These are phyloP conservation scores for Coemansia sp. DNA, from an alignment of 192 early-diverging fungal species.

Conservation along the genomic window DNA sequence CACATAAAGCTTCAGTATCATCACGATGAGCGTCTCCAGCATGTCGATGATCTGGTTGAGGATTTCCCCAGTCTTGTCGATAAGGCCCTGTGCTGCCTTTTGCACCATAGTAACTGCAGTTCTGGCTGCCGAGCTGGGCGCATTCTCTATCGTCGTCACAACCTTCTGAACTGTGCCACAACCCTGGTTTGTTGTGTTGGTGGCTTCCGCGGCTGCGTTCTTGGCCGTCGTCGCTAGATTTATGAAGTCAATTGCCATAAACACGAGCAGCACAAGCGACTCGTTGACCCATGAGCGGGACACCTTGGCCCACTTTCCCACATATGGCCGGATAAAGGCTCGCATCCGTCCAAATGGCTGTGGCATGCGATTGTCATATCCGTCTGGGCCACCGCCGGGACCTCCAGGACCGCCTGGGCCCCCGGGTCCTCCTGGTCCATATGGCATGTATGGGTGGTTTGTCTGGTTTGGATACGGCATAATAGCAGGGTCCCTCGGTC, in stretches of 20 bases:
- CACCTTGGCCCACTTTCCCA: slow-evolving; percentile 35
- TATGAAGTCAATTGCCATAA: slow-evolving; percentile 29
- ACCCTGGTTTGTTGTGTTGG: not conserved
- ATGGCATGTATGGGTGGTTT: not conserved
- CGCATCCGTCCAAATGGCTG: not conserved
- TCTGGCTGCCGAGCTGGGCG: slow-evolving; percentile 24
- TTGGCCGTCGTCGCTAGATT: slow-evolving; percentile 16
- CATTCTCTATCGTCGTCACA: slow-evolving; percentile 21
- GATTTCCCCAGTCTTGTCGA: slow-evolving; percentile 14
- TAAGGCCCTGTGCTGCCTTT: slow-evolving; percentile 7
- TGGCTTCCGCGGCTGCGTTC: slow-evolving; percentile 13
- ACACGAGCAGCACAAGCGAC: slow-evolving; percentile 31
- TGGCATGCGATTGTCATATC: slow-evolving; percentile 1
- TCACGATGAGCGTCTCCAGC: slow-evolving; percentile 29
- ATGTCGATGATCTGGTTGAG: slow-evolving; percentile 26
- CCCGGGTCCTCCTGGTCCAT: not conserved
- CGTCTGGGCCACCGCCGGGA: not conserved
- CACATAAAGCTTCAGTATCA: slow-evolving; percentile 41
- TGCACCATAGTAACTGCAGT: slow-evolving; percentile 24
- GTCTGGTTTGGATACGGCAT: not conserved
- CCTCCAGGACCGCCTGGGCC: not conserved
- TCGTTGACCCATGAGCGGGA: slow-evolving; percentile 44
- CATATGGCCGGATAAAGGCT: slow-evolving; percentile 21
- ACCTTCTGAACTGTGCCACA: slow-evolving; percentile 26
- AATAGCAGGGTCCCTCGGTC: not conserved